Conservation (phyloP, 2,329 filamentous ascomycete species). For the Endothia cerciana region DNA sequence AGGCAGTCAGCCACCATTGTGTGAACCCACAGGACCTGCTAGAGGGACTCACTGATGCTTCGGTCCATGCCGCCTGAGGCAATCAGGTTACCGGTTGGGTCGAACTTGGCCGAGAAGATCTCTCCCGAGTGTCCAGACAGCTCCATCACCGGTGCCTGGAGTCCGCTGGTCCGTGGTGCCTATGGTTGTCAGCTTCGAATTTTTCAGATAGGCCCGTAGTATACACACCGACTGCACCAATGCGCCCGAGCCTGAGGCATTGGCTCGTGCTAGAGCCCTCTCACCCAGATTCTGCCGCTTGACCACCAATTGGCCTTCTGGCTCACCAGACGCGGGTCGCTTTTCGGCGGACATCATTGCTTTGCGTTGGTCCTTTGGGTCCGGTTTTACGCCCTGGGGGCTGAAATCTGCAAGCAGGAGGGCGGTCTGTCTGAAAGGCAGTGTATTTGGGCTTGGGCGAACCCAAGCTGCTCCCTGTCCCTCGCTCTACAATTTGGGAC, state of each 20-base stretch:
- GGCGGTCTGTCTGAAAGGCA: too few relatives aligned
- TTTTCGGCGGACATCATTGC: conserved; percentile 85
- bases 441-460: background rate
- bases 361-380: background rate
- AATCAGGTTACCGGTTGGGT: conserved; percentile 83
- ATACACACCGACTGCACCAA: conserved; percentile 55
- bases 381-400: background rate
- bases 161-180: conserved; percentile 77
- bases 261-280: conserved; percentile 54
- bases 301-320: conserved; percentile 79
- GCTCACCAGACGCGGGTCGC: conserved; percentile 83
- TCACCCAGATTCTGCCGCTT: conserved; percentile 80
- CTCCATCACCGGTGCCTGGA: conserved; percentile 94
- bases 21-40: too few relatives aligned
- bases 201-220: background rate
- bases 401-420: background rate
- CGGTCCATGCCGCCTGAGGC: conserved; percentile 96
- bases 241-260: conserved; percentile 51
- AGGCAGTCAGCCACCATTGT: conserved; percentile 1
- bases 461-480: background rate
- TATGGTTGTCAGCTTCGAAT: conserved; percentile 43
- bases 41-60: conserved; percentile 70
- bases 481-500: conserved; percentile 16
- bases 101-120: conserved; percentile 88
- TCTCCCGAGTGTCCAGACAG: conserved; percentile 82